Evolutionary conservation across 345 rosid species (phyloP).

Genomic region (Passiflora organensis): DNA sequence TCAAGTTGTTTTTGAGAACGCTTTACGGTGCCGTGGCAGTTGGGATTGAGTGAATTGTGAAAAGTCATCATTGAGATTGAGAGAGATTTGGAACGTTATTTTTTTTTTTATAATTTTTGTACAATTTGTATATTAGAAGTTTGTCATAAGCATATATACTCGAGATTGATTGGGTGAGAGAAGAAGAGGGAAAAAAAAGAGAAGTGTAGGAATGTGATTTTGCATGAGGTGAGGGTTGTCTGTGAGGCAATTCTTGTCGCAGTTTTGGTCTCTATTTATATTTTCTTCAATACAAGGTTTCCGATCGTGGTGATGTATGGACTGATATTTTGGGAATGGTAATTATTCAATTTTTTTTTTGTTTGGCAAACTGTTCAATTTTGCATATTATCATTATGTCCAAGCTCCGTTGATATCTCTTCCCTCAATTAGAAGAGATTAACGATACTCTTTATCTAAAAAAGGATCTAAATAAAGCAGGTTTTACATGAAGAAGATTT

Average conservation of each 20-base stretch:
- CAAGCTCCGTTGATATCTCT: no score
- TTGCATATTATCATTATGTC: neutral
- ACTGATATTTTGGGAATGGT: conserved; percentile 29
- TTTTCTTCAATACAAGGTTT: conserved; percentile 8
- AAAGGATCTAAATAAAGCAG: no score
- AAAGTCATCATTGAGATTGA: conserved; percentile 20
- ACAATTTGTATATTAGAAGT: conserved; percentile 53
- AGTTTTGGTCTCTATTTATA: conserved; percentile 43
- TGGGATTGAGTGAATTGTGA: conserved; percentile 31
- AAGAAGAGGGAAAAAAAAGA: conserved; percentile 2
- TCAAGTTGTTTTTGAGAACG: conserved; percentile 27
- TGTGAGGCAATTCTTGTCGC: conserved; percentile 35
- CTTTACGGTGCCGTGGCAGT: conserved; percentile 24
- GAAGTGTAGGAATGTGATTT: conserved; percentile 14
- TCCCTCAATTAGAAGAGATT: no score
- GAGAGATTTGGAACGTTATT: conserved; percentile 17
- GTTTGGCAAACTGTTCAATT: neutral
- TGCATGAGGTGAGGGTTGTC: conserved; percentile 31
- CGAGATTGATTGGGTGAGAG: conserved; percentile 16
- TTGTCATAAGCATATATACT: no score
- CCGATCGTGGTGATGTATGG: conserved; percentile 29
- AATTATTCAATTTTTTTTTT: conserved; percentile 43
- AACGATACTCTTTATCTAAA: no score
- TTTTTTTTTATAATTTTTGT: conserved; percentile 21
- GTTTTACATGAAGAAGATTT: no score